Percentiles rank a stretch among this genome's conserved stretches.
These are phyloP conservation scores for Puccinellia tenuiflora DNA, from an alignment of 176 grass and related monocot genomes.

Conservation along the genomic window DNA sequence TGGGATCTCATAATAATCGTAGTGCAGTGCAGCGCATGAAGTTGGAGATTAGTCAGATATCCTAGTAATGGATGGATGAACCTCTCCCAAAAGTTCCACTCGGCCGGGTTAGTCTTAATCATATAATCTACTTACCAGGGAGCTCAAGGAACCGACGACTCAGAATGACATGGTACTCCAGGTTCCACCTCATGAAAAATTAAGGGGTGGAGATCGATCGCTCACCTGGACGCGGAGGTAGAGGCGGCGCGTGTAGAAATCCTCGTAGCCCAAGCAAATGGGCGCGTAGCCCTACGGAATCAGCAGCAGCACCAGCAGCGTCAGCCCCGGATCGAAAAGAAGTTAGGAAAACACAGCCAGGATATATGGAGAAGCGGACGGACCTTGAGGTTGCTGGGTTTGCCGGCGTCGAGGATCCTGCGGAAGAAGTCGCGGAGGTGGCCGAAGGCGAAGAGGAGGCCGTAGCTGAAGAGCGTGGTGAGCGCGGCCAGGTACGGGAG, in stretches of 20 bases:
- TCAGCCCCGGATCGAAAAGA: not conserved
- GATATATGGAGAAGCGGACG: not conserved
- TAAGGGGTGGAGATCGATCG: too few species aligned
- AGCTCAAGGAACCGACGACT: too few species aligned
- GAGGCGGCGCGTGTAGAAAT: conserved; percentile 92
- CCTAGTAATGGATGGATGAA: too few species aligned
- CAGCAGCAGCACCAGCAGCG: not conserved
- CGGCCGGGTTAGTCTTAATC: too few species aligned
- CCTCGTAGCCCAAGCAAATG: conserved; percentile 85
- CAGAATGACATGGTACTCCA: too few species aligned
- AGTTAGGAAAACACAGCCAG: conserved; percentile 8
- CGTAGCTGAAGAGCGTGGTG: conserved; percentile 82
- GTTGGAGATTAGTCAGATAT: too few species aligned
- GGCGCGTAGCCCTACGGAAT: conserved; percentile 72
- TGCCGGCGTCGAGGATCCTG: conserved; percentile 61
- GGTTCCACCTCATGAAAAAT: too few species aligned
- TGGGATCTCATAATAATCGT: too few species aligned
- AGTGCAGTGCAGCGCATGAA: too few species aligned
- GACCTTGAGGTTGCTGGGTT: conserved; percentile 75
- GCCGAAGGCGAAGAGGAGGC: conserved; percentile 87
- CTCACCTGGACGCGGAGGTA: conserved; percentile 93
- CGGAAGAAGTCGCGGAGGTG: conserved; percentile 78
- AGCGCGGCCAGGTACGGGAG: conserved; percentile 65
- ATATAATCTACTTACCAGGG: too few species aligned
- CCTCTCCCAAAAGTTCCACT: too few species aligned